Base-by-base conservation (phyloP, 2,329 filamentous ascomycete genomes). In the Stachybotrys elegans region DNA sequence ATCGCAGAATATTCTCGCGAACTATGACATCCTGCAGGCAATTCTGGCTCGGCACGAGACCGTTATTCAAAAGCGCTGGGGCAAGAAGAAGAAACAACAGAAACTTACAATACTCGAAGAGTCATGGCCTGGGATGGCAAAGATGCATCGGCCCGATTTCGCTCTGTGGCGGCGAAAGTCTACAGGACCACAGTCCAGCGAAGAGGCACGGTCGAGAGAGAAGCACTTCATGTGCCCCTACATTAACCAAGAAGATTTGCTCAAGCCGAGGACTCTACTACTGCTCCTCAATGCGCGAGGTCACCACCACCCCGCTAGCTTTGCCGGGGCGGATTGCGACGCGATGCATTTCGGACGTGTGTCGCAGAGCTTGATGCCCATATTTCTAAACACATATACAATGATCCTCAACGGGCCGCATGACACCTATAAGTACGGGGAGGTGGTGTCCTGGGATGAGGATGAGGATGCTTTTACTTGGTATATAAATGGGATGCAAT, bases 161-260 rank as follows among this genome's bases (percentile, higher is more conserved):
- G 55, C 54, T 4, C 65, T 61, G 12, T 61, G 64, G 20, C 55
- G 51, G n/a, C 57, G 50, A 27, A 49, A 59, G 13, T 25, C 46
- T 12, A 7, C 25, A 8, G 8, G 8, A 14, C 4, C 13, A 36
- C 25, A 8, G 25, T 9, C 25, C 21, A 44, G 4, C 3, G 22
- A 1, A 51, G 52, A 4, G 55, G 53, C 12, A 48, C 52, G 20
- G 34, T 5, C 17, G 16, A 6, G 13, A 22, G 11, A 45, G 7
- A 63, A 68, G 6, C 43, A 59, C 8, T 78, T 61, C 47, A 55
- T 76, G 34, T 79, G 69, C 66, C 78, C 78, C 0, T 65, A 73
- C 37, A 71, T 83, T 54, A 83, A 83, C 49, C 62, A 75, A 34
- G 74, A 83, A 43, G 78, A 83, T 50, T 60, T 83, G 1, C 41